Evolutionary conservation across 208 protist genomes (phyloP).

Genomic region (Trypanosoma avium): DNA sequence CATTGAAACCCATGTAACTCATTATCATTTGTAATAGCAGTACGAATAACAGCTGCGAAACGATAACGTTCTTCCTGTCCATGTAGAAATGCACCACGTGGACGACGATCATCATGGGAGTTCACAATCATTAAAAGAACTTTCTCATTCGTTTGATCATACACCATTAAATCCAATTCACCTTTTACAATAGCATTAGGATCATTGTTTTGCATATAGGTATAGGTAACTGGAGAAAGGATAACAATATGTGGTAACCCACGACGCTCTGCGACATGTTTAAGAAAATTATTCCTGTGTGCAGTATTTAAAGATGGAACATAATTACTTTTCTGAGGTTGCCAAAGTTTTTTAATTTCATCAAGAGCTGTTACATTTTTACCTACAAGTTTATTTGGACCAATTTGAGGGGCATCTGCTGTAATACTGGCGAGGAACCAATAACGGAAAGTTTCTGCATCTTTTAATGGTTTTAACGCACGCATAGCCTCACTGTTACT

Average conservation of each 20-base stretch:
- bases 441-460: constrained; percentile 78
- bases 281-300: constrained; percentile 55
- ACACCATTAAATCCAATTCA: constrained; percentile 76
- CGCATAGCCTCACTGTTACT: constrained; percentile 43
- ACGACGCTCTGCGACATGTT: constrained; percentile 56
- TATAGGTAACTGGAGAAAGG: constrained; percentile 67
- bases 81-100: constrained; percentile 64
- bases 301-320: constrained; percentile 66
- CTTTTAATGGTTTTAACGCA: constrained; percentile 60
- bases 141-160: constrained; percentile 85
- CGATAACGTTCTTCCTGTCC: constrained; percentile 86
- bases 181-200: constrained; percentile 61
- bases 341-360: constrained; percentile 80
- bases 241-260: constrained; percentile 73
- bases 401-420: constrained; percentile 73
- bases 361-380: constrained; percentile 62
- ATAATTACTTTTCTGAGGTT: constrained; percentile 72
- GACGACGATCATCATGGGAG: constrained; percentile 64
- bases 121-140: constrained; percentile 82
- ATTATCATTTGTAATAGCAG: constrained; percentile 80
- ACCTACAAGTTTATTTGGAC: constrained; percentile 86
- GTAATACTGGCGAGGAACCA: constrained; percentile 83
- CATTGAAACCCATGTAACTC: constrained; percentile 80
- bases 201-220: constrained; percentile 86
- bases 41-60: constrained; percentile 76